phyloP scores from a whole-genome alignment of 441 rosid genomes.

The Erysimum cheiri region DNA sequence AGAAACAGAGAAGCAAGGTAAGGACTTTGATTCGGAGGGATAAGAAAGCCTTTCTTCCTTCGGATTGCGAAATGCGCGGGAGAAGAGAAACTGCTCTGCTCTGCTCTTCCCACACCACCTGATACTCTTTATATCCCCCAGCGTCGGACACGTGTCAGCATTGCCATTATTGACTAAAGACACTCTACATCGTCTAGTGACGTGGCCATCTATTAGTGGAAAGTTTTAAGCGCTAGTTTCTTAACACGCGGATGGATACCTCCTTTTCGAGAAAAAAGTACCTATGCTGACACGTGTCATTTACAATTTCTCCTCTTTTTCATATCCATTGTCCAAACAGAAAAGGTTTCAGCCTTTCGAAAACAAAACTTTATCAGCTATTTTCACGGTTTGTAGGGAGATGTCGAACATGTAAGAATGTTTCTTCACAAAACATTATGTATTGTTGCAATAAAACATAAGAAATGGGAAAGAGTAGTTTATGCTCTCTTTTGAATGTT shows the following conservation, averaged over 20 bases:
- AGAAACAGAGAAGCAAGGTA: slow-evolving; percentile 6
- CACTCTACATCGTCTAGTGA: too few species aligned
- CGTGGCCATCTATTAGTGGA: too few species aligned
- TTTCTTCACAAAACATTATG: slow-evolving; percentile 1
- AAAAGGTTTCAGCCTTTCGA: neutral
- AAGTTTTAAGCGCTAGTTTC: too few species aligned
- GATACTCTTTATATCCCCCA: too few species aligned
- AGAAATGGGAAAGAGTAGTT: neutral
- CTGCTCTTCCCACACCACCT: neutral
- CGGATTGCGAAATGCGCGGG: too few species aligned
- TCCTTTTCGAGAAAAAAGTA: too few species aligned
- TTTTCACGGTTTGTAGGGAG: neutral
- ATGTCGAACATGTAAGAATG: neutral
- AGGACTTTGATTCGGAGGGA: neutral
- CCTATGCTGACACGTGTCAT: too few species aligned
- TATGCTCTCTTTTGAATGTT: slow-evolving; percentile 33
- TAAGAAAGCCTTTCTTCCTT: neutral
- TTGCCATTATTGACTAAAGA: too few species aligned
- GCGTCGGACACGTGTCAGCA: too few species aligned
- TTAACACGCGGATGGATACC: too few species aligned
- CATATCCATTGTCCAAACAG: neutral
- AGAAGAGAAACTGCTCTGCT: neutral
- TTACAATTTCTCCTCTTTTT: too few species aligned
- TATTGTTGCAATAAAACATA: slow-evolving; percentile 3
- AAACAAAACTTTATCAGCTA: neutral